These are phyloP conservation scores for Rhododendron williamsianum DNA, from an alignment of 148 eudicot genomes.

Conservation along the genomic window DNA sequence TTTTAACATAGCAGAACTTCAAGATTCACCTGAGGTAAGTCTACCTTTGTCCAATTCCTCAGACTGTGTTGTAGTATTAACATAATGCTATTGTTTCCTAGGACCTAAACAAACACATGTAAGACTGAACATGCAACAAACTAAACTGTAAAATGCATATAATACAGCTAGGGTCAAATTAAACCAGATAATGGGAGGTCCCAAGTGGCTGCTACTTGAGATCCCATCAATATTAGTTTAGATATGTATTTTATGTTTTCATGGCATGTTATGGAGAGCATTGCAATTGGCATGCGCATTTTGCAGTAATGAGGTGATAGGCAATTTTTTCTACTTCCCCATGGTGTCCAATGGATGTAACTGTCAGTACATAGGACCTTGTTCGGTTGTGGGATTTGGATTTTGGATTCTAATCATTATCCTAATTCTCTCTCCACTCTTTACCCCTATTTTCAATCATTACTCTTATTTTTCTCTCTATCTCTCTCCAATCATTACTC, in stretches of 20 bases:
- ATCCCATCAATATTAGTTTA: neutral
- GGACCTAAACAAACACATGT: neutral
- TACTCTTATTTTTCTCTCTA: too few species aligned
- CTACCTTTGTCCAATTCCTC: neutral
- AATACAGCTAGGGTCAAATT: neutral
- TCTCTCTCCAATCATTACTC: too few species aligned
- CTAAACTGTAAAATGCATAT: neutral
- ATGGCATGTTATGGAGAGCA: neutral
- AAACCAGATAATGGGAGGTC: neutral
- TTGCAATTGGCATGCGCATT: neutral
- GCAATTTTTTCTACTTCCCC: neutral
- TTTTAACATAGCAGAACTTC: neutral
- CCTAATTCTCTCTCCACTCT: too few species aligned
- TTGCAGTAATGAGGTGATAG: neutral
- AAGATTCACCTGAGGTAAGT: neutral
- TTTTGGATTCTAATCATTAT: too few species aligned
- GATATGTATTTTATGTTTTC: neutral
- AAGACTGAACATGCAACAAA: neutral
- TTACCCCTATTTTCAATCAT: too few species aligned
- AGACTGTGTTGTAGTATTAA: neutral
- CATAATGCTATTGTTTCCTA: neutral
- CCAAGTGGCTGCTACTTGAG: neutral
- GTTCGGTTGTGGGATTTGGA: too few species aligned
- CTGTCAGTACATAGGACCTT: too few species aligned
- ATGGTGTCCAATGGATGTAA: slow-evolving; percentile 1